Evolutionary conservation across 2,329 filamentous ascomycete genomes (phyloP).

Genomic region (Xylaria polymorpha): DNA sequence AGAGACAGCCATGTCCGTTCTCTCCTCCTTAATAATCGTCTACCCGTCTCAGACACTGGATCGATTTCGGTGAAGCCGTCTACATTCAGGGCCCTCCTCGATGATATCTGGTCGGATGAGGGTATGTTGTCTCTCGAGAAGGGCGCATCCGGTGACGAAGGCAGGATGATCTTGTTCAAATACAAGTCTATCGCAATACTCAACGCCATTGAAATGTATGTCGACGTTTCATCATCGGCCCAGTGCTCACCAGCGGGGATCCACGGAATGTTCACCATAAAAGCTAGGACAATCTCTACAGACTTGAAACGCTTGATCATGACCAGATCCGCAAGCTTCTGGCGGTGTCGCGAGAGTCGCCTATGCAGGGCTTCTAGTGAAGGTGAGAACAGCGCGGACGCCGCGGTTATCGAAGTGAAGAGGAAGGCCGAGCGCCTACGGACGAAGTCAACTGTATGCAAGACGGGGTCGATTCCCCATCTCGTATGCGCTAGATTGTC

Average conservation of each 20-base stretch:
- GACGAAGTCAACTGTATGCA: slow-evolving; percentile 74
- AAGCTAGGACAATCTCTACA: slow-evolving; percentile 78
- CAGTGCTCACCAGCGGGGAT: slow-evolving; percentile 75
- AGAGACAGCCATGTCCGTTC: slow-evolving; percentile 78
- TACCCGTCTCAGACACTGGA: slow-evolving; percentile 68
- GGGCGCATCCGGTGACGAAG: slow-evolving; percentile 59
- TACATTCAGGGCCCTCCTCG: slow-evolving; percentile 71
- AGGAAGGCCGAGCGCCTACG: slow-evolving; percentile 76
- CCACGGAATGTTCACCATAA: slow-evolving; percentile 82
- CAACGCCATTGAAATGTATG: slow-evolving; percentile 76
- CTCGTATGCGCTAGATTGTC: slow-evolving; percentile 76
- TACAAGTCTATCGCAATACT: slow-evolving; percentile 76
- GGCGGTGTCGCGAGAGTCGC: slow-evolving; percentile 72
- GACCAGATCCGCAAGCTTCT: slow-evolving; percentile 70
- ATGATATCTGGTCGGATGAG: slow-evolving; percentile 75
- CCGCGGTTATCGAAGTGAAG: slow-evolving; percentile 76
- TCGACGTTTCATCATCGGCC: slow-evolving; percentile 78
- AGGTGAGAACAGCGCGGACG: slow-evolving; percentile 74
- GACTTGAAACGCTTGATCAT: slow-evolving; percentile 72
- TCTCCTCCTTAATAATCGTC: slow-evolving; percentile 70
- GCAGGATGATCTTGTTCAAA: slow-evolving; percentile 74
- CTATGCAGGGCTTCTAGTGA: slow-evolving; percentile 72
- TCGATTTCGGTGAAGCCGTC: slow-evolving; percentile 76
- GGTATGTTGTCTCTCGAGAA: slow-evolving; percentile 62
- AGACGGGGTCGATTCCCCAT: slow-evolving; percentile 76